phyloP scores from a whole-genome alignment of 331 rosid genomes.

The Rosa hybrid region DNA sequence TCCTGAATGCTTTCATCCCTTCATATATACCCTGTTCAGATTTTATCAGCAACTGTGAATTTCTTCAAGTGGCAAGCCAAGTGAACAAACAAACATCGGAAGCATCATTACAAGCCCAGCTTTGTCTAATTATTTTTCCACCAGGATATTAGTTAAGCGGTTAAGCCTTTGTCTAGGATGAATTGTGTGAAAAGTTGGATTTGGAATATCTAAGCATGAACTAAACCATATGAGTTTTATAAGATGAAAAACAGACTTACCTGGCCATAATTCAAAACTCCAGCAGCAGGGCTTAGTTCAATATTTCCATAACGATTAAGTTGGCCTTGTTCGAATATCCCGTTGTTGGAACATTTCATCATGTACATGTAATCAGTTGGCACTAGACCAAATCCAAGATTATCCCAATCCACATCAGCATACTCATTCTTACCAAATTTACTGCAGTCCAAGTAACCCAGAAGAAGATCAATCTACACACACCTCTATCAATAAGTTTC shows the following conservation, averaged over 20 bases:
- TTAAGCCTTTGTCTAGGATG: not conserved
- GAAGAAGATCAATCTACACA: not conserved
- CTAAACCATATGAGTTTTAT: not conserved
- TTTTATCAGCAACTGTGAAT: constrained; percentile 1
- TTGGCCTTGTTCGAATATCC: constrained; percentile 52
- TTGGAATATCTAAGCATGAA: not conserved
- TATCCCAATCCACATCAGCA: constrained; percentile 79
- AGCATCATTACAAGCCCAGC: not conserved
- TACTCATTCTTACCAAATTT: constrained; percentile 44
- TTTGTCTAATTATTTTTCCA: not conserved
- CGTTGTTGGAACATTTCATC: constrained; percentile 44
- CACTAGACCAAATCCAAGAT: constrained; percentile 66
- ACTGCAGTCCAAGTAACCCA: constrained; percentile 9
- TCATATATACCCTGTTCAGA: constrained; percentile 67
- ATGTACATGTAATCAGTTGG: constrained; percentile 81
- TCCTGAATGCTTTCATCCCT: constrained; percentile 86
- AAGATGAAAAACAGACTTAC: constrained; percentile 25
- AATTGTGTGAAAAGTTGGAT: not conserved
- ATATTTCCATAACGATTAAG: constrained; percentile 64
- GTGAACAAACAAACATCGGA: not conserved
- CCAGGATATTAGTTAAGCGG: not conserved
- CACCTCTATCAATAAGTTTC: not conserved
- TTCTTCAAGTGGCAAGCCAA: not conserved
- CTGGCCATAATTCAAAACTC: constrained; percentile 86
- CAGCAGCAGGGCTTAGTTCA: constrained; percentile 78